Evolutionary conservation across 2,329 filamentous ascomycete species (phyloP), one percentile per base, ranked within the genome.

Genomic region (Ceratocystis alfenasii): DNA sequence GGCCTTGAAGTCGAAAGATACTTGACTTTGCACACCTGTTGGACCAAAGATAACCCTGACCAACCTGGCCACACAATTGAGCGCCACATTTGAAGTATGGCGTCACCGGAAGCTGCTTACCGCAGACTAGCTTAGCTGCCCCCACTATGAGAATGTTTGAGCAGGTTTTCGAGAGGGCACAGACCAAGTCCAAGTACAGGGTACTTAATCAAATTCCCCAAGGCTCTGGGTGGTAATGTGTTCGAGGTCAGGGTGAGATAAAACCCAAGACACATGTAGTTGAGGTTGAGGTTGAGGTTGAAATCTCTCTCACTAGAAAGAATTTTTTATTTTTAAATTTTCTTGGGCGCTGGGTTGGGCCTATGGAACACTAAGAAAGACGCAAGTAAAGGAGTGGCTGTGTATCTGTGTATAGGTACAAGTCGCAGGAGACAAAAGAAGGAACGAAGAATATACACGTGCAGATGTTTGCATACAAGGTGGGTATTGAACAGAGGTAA

Each of bases 141-240:
- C 46, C 60, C 68, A 71, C 68, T 36, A 70, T 79, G 79, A 79
- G 79, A 75, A 74, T 69, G 68, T 81, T 81, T 81, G 79, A 81
- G 79, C 78, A 79, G 73, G 75, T 81, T 81, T 80, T 72, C 71
- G 69, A 70, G 72, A 5, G 17, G 22, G 44, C 63, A 66, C 64
- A 6, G 60, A 65, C 62, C 53, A 15, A 20, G 33, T 15, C 7
- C 15, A 73, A 30, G 76, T 78, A 78, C 71, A 66, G 66, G 69
- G 69, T 78, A 77, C 76, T 63, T 70, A 46, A 17, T 60, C 45
- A 53, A n/a, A 50, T 20, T n/a, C 36, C 15, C 22, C 17, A 15
- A 33, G 15, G 1, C 48, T 53, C 15, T 62, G 12, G 30, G 10
- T 66, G 8, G 36, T 12, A 41, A 12, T 50, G 61, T 25, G 25